Percentiles rank a stretch among this genome's conserved stretches.
Evolutionary conservation across 768 basidiomycete genomes (phyloP).

Genomic region (Boletus barrowsii): DNA sequence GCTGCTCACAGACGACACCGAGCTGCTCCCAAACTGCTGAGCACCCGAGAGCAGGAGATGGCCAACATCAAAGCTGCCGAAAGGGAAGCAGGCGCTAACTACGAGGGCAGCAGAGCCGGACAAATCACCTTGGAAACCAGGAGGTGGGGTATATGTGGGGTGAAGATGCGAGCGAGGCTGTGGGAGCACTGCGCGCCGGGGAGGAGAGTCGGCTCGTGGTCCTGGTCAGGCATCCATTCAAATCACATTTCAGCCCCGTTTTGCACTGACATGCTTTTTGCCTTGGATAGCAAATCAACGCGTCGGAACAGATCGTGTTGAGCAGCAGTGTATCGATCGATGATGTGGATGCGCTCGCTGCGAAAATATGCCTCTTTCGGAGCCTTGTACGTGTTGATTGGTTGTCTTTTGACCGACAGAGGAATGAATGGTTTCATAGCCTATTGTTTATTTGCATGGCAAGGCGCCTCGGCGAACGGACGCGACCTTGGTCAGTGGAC

Average conservation of each 20-base stretch:
- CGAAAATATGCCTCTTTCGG: slow-evolving; percentile 49
- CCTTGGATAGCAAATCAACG: slow-evolving; percentile 60
- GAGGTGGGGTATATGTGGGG: slow-evolving; percentile 66
- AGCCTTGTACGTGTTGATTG: slow-evolving; percentile 45
- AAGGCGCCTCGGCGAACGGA: slow-evolving; percentile 40
- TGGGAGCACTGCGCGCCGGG: slow-evolving; percentile 52
- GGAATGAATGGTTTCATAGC: slow-evolving; percentile 23
- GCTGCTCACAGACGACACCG: slow-evolving; percentile 67
- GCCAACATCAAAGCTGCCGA: slow-evolving; percentile 77
- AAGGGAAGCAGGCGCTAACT: slow-evolving; percentile 48
- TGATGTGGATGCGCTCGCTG: slow-evolving; percentile 42
- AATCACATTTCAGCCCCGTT: background rate
- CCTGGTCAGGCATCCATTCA: slow-evolving; percentile 47
- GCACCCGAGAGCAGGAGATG: slow-evolving; percentile 78
- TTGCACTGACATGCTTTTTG: background rate
- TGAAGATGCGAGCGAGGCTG: slow-evolving; percentile 58
- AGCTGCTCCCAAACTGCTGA: slow-evolving; percentile 78
- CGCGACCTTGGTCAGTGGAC: slow-evolving; percentile 57
- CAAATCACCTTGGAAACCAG: slow-evolving; percentile 52
- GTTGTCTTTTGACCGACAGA: background rate
- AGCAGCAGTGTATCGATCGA: slow-evolving; percentile 41
- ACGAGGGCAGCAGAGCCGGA: slow-evolving; percentile 57
- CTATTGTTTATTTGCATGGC: slow-evolving; percentile 70
- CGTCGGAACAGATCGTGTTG: slow-evolving; percentile 55
- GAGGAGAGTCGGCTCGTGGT: slow-evolving; percentile 56